A percentile compares a stretch with the other conserved stretches of the same genome.
phyloP scores from a whole-genome alignment of 106 monocot species.

The Alisma plantagoaquatica region DNA sequence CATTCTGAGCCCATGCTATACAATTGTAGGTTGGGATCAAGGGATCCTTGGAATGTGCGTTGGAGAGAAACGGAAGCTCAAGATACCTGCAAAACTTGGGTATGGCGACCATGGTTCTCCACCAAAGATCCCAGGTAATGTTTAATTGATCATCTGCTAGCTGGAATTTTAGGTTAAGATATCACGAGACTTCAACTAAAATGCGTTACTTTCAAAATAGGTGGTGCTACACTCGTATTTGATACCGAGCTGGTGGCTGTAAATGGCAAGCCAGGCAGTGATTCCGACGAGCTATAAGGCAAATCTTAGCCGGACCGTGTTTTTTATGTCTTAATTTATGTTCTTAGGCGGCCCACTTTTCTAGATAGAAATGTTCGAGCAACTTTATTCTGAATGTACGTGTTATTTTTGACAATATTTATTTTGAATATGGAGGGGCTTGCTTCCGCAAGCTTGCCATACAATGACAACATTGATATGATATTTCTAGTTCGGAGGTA shows the following conservation, averaged over 20 bases:
- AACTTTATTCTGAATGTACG: too few relatives aligned
- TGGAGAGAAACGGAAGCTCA: conserved; percentile 94
- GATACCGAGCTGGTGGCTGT: conserved; percentile 91
- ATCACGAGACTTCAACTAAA: neutral
- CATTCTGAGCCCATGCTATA: too few relatives aligned
- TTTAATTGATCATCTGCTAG: neutral
- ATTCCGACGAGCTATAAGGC: conserved; percentile 29
- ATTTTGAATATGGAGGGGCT: too few relatives aligned
- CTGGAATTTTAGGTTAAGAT: neutral
- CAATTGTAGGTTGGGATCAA: conserved; percentile 84
- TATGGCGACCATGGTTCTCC: conserved; percentile 82
- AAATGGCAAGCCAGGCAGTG: conserved; percentile 50
- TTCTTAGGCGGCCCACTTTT: too few relatives aligned
- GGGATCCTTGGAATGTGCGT: conserved; percentile 93
- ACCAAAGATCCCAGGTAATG: conserved; percentile 60
- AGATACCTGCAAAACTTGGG: conserved; percentile 93
- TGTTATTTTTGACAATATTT: too few relatives aligned
- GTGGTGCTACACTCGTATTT: conserved; percentile 93
- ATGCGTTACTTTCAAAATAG: too few relatives aligned
- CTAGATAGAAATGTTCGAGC: too few relatives aligned
- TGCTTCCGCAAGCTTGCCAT: too few relatives aligned
- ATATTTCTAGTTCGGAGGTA: too few relatives aligned
- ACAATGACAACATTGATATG: too few relatives aligned
- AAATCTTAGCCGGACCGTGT: too few relatives aligned
- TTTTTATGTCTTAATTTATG: too few relatives aligned